Base-by-base conservation (phyloP, 192 early-diverging fungal species). In the Diversispora eburnea region DNA sequence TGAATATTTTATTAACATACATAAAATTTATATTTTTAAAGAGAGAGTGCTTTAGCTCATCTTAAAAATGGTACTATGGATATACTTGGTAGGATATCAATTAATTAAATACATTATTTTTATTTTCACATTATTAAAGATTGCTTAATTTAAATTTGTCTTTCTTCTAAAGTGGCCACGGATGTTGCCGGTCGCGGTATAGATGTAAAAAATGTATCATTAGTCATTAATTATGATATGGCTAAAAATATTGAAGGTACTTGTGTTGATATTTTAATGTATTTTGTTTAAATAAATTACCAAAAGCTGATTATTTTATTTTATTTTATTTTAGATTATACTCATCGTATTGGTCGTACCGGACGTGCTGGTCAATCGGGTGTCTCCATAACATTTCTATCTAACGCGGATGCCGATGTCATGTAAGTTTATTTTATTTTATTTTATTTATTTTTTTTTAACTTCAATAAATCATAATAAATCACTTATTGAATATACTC, bases 131-230 rank as follows among this genome's bases (percentile, higher is more conserved):
- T 56, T 42, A 41, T 42, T 5, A 15, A 69, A 41, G 33, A 6
- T 51, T 56, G 52, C 9, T 22, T 8, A 12, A 17, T 13, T 17
- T 7, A 0, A 12, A 54, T n/a, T 7, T 25, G 17, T 51, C 0
- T 19, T 33, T 69, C 22, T 10, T 57, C 51, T 60, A 22, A 17
- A 65, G 93, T 99, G 59, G 98, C 98, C 10, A 99, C 96, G 0
- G 96, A 99, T 83, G 98, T 99, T 19, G 98, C 96, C 48, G 95
- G 95, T 48, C 94, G 98, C 80, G 98, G 98, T 86, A 96, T 99
- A 77, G 98, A 99, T 83, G 88, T 99, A 74, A 95, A 97, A 76
- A 91, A 99, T 76, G 95, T 99, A 19, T 95, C 93, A 4, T 78
- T 98, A 60, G 98, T 99, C 5, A 78, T 99, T 56, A 99, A 99